Evolutionary conservation across 1,139 yeast genomes (phyloP).

Genomic region (Pichia sorboxylosa): DNA sequence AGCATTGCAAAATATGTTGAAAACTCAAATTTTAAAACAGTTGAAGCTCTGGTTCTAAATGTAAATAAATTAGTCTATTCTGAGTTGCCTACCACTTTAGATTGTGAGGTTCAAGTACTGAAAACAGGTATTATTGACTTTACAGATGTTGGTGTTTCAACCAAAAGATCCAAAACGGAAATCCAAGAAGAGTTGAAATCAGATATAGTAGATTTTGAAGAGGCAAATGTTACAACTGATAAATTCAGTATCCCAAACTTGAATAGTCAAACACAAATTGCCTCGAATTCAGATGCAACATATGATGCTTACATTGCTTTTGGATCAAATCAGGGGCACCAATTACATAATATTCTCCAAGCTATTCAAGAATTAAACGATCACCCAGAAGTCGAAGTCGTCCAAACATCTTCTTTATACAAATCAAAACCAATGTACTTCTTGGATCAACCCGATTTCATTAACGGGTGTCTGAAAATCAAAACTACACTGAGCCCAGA

Average conservation of each 20-base stretch:
- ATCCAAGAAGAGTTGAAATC: slow-evolving; percentile 13
- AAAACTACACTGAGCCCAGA: slow-evolving; percentile 47
- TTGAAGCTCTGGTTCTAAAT: slow-evolving; percentile 76
- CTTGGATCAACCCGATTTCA: slow-evolving; percentile 67
- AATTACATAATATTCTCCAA: slow-evolving; percentile 44
- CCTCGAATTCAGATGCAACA: slow-evolving; percentile 6
- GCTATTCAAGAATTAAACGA: slow-evolving; percentile 42
- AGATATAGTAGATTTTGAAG: slow-evolving; percentile 23
- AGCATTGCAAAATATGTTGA: slow-evolving; percentile 41
- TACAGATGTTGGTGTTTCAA: slow-evolving; percentile 82
- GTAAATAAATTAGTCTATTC: slow-evolving; percentile 49
- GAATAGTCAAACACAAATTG: slow-evolving; percentile 20
- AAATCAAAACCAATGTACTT: slow-evolving; percentile 90
- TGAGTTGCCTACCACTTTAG: slow-evolving; percentile 19
- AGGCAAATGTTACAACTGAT: slow-evolving; percentile 11
- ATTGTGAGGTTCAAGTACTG: slow-evolving; percentile 49
- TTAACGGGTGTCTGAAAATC: slow-evolving; percentile 74
- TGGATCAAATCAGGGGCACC: slow-evolving; percentile 80
- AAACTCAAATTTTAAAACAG: slow-evolving; percentile 71
- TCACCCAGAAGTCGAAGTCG: slow-evolving; percentile 30
- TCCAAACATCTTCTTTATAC: slow-evolving; percentile 65
- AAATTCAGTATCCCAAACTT: slow-evolving; percentile 26
- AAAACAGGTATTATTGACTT: slow-evolving; percentile 83
- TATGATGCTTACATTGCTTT: slow-evolving; percentile 71
- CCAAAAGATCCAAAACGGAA: not conserved